Percentiles rank a stretch among this genome's conserved stretches.
These are phyloP conservation scores for Xerocomellus chrysenteron DNA, from an alignment of 768 basidiomycete genomes.

Conservation along the genomic window DNA sequence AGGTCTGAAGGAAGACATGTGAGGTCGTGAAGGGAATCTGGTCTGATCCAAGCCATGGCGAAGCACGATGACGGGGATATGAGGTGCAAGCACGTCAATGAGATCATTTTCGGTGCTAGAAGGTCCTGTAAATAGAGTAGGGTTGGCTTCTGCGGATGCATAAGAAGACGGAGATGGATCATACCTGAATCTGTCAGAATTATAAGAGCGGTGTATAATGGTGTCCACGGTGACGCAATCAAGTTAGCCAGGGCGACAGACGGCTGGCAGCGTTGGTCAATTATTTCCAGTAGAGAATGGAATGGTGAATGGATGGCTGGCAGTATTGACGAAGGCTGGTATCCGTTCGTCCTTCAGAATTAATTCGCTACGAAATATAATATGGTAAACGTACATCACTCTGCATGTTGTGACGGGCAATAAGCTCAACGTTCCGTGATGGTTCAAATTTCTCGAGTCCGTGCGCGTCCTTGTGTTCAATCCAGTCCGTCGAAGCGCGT, in stretches of 20 bases:
- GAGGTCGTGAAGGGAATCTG: slow-evolving; percentile 28
- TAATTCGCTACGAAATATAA: not conserved
- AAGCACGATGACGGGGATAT: slow-evolving; percentile 59
- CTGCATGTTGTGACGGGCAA: slow-evolving; percentile 44
- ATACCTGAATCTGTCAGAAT: slow-evolving; percentile 52
- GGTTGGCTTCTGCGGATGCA: slow-evolving; percentile 2
- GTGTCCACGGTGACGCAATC: slow-evolving; percentile 56
- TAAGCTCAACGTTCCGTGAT: slow-evolving; percentile 61
- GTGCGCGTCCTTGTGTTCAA: slow-evolving; percentile 62
- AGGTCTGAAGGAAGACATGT: slow-evolving; percentile 60
- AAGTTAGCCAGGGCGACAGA: slow-evolving; percentile 51
- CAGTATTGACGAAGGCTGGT: slow-evolving; percentile 36
- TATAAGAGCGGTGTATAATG: slow-evolving; percentile 60
- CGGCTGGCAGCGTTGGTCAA: slow-evolving; percentile 53
- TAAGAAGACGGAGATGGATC: slow-evolving; percentile 6
- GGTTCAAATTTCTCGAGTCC: slow-evolving; percentile 68
- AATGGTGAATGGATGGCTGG: slow-evolving; percentile 57
- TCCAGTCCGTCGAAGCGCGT: slow-evolving; percentile 69
- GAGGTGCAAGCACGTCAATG: slow-evolving; percentile 47
- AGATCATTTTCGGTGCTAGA: slow-evolving; percentile 41
- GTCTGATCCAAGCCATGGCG: slow-evolving; percentile 39
- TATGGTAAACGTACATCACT: slow-evolving; percentile 43
- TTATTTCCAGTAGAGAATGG: slow-evolving; percentile 47
- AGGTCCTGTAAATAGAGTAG: slow-evolving; percentile 21
- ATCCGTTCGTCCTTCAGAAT: slow-evolving; percentile 8